These are phyloP conservation scores for Scenedesmus sp. DNA, from an alignment of 163 green algal genomes.

Conservation along the genomic window DNA sequence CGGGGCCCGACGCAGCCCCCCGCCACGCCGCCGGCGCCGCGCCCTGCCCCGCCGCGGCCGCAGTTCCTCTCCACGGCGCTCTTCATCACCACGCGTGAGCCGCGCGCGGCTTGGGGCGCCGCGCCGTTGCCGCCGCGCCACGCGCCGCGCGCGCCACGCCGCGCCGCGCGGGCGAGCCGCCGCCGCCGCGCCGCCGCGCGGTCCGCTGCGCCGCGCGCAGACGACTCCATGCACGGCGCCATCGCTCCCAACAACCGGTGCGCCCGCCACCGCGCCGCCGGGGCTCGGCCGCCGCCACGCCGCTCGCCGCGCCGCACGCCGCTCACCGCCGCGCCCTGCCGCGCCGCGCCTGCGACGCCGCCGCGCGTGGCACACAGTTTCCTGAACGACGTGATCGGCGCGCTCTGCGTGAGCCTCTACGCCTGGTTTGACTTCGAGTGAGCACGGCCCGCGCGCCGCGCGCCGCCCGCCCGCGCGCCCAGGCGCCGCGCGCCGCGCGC, in stretches of 20 bases:
- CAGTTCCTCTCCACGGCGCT: conserved; percentile 42
- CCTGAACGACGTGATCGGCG: conserved; percentile 40
- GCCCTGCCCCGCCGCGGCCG: no score
- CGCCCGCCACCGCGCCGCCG: neutral
- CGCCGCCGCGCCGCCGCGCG: neutral
- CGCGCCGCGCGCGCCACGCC: neutral
- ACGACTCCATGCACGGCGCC: conserved; percentile 42
- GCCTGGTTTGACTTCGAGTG: conserved; percentile 47
- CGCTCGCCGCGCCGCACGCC: neutral
- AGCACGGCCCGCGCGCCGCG: no score
- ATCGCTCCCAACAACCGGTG: conserved; percentile 43
- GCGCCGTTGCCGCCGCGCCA: no score
- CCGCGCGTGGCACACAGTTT: neutral
- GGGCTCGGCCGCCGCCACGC: neutral
- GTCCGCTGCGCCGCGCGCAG: conserved; percentile 1
- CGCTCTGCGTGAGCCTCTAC: conserved; percentile 31
- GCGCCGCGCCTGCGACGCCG: neutral
- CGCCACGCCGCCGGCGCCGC: no score
- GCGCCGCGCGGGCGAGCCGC: neutral
- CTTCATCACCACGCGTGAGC: conserved; percentile 46
- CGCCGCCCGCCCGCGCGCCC: no score
- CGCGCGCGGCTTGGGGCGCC: neutral
- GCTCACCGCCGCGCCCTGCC: neutral
- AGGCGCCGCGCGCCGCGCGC: no score
- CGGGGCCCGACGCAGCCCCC: no score